Percentiles rank a stretch among this genome's conserved stretches.
phyloP scores from a whole-genome alignment of 2,329 filamentous ascomycete species.

The Pseudopithomyces maydicus region DNA sequence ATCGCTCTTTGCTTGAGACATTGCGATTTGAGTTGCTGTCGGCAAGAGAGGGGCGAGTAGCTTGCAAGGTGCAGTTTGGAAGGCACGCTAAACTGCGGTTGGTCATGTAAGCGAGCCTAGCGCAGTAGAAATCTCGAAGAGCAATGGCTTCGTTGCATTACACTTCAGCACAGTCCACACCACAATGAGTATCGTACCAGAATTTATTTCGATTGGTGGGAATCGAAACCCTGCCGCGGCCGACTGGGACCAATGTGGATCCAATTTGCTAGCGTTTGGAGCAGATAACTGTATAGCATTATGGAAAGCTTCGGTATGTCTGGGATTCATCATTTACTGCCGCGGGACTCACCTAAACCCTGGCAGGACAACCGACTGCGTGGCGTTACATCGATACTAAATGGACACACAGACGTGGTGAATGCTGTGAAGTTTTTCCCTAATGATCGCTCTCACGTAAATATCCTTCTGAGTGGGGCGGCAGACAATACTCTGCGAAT shows the following conservation, averaged over 20 bases:
- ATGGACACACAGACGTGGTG: slow-evolving; percentile 78
- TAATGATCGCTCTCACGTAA: slow-evolving; percentile 51
- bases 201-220: slow-evolving; percentile 76
- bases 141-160: slow-evolving; percentile 18
- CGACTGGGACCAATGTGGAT: slow-evolving; percentile 74
- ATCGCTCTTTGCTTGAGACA: slow-evolving; percentile 14
- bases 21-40: background rate
- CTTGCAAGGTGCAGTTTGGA: background rate
- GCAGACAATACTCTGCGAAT: slow-evolving; percentile 78
- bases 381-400: slow-evolving; percentile 71
- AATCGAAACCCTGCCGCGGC: slow-evolving; percentile 89
- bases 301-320: slow-evolving; percentile 78
- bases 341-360: slow-evolving; percentile 16
- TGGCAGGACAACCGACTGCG: slow-evolving; percentile 48
- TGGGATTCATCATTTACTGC: background rate
- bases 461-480: slow-evolving; percentile 76
- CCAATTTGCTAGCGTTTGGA: slow-evolving; percentile 81
- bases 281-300: slow-evolving; percentile 86
- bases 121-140: slow-evolving; percentile 34
- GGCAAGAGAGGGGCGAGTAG: background rate
- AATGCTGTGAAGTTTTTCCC: slow-evolving; percentile 83
- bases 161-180: slow-evolving; percentile 15
- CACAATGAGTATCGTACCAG: slow-evolving; percentile 39
- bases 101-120: slow-evolving; percentile 36
- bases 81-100: slow-evolving; percentile 15